Conservation (phyloP, 371 early-diverging fungal genomes). For the Phascolomyces articulosus region DNA sequence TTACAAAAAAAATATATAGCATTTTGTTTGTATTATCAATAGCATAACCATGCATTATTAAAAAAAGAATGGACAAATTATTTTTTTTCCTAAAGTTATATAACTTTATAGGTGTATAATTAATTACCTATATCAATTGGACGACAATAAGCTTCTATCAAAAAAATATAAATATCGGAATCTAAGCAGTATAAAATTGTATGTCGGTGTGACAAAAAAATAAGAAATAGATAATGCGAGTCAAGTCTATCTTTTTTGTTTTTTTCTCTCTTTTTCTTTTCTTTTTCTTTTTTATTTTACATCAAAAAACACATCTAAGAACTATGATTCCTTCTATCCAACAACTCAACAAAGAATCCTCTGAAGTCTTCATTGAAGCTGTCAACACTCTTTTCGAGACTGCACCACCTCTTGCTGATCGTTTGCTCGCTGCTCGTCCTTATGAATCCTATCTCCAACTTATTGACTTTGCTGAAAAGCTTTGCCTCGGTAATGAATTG, state of each 20-base stretch:
- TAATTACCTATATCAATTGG: too few relatives aligned
- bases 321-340: conserved; percentile 68
- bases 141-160: neutral
- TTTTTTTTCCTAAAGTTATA: too few relatives aligned
- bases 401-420: conserved; percentile 80
- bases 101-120: too few relatives aligned
- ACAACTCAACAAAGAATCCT: conserved; percentile 64
- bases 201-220: neutral
- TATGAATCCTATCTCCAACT: conserved; percentile 67
- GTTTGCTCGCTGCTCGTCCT: conserved; percentile 70
- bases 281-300: conserved; percentile 2
- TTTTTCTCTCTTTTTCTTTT: conserved; percentile 8
- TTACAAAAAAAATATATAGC: neutral
- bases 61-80: neutral
- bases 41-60: neutral
- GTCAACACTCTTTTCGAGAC: conserved; percentile 85
- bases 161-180: neutral
- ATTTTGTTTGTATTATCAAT: conserved; percentile 5
- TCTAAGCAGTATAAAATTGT: too few relatives aligned
- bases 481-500: conserved; percentile 56
- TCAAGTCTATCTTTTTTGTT: too few relatives aligned
- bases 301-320: conserved; percentile 6
- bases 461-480: conserved; percentile 58
- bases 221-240: neutral
- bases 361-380: conserved; percentile 58